Evolutionary conservation across 768 basidiomycete species (phyloP).

Genomic region (Boletus vinaceobasis): DNA sequence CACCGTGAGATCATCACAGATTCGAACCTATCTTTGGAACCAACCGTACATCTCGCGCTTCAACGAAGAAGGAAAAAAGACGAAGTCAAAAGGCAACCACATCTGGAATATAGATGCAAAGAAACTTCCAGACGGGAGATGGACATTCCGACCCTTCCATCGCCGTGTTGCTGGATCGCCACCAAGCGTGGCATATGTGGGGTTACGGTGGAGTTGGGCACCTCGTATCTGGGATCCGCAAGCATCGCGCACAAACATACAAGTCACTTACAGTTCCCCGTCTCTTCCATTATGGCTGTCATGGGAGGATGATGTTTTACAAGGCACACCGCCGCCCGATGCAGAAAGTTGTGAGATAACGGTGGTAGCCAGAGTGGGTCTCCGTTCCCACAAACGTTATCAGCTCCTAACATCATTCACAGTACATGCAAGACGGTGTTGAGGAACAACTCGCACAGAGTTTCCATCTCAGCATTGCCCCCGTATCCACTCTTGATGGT

Average conservation of each 20-base stretch:
- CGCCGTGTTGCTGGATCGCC: conserved; percentile 85
- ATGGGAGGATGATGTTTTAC: conserved; percentile 82
- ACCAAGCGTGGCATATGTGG: conserved; percentile 76
- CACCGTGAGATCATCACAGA: conserved; percentile 42
- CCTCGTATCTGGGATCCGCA: conserved; percentile 98
- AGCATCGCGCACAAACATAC: conserved; percentile 73
- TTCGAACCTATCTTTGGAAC: conserved; percentile 94
- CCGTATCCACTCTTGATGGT: conserved; percentile 50
- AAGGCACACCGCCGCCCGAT: conserved; percentile 75
- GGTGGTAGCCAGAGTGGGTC: conserved; percentile 68
- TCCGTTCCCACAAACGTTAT: conserved; percentile 1
- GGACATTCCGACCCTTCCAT: conserved; percentile 87
- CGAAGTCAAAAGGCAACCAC: conserved; percentile 98
- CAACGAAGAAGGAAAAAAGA: conserved; percentile 99
- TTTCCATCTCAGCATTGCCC: conserved; percentile 71
- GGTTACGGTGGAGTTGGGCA: conserved; percentile 82
- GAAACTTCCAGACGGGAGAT: conserved; percentile 68
- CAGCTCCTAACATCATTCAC: conserved; percentile 11
- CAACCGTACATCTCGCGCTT: conserved; percentile 93
- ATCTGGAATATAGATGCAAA: conserved; percentile 99
- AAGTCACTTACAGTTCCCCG: conserved; percentile 79
- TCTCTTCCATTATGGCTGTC: conserved; percentile 80
- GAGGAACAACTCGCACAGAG: conserved; percentile 66
- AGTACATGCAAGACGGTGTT: conserved; percentile 66
- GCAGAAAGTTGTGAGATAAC: conserved; percentile 74